A percentile compares a stretch with the other conserved stretches of the same genome.
These are phyloP conservation scores for Teunomyces tritomae DNA, from an alignment of 805 yeast genomes.

Conservation along the genomic window DNA sequence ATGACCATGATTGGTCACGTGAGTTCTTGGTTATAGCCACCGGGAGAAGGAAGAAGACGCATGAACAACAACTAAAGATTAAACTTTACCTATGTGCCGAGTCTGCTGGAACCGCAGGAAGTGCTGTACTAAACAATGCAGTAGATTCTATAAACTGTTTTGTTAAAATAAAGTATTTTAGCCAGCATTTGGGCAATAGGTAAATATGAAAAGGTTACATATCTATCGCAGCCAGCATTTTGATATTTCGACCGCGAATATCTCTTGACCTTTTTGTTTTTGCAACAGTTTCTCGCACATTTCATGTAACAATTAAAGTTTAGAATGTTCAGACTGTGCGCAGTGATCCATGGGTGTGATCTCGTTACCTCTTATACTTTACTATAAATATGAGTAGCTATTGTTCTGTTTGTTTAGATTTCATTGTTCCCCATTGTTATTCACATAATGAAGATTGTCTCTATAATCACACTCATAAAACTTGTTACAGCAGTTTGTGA, in stretches of 20 bases:
- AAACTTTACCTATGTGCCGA: no score
- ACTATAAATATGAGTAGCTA: background rate
- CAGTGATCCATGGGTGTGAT: background rate
- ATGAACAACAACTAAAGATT: no score
- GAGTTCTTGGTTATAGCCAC: no score
- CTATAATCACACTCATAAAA: background rate
- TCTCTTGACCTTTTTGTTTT: background rate
- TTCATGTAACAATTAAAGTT: background rate
- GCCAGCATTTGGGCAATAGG: background rate
- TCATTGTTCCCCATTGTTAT: background rate
- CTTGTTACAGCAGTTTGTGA: constrained; percentile 20
- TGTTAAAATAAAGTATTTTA: background rate
- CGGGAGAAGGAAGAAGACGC: no score
- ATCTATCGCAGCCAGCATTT: background rate
- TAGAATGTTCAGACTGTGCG: no score
- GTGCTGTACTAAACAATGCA: no score
- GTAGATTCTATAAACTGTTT: no score
- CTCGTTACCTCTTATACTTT: background rate
- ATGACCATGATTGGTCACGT: no score
- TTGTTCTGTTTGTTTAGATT: background rate
- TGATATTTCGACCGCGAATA: background rate
- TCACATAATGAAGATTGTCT: background rate
- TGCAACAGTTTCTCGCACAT: background rate
- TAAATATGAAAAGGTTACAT: background rate
- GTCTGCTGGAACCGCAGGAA: no score